These are phyloP conservation scores for Gaeumannomyces sp. DNA, from an alignment of 2,329 filamentous ascomycete species.

Conservation along the genomic window DNA sequence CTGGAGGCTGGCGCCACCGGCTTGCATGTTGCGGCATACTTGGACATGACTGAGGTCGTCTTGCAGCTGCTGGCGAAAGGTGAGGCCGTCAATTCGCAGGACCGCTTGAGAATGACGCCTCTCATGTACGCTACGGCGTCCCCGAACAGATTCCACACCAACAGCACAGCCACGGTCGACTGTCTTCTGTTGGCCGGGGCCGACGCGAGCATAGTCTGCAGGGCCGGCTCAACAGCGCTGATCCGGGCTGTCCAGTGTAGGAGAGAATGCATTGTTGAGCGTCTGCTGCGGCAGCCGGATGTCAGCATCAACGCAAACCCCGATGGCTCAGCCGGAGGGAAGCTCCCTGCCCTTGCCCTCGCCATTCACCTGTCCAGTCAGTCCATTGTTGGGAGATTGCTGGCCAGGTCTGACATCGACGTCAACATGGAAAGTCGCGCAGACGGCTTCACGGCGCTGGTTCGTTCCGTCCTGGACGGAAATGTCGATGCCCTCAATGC, in stretches of 20 bases:
- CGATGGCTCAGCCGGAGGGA: too few relatives aligned
- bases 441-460: neutral
- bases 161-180: neutral
- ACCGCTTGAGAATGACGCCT: neutral
- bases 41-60: neutral
- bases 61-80: neutral
- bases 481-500: neutral
- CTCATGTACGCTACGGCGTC: neutral
- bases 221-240: neutral
- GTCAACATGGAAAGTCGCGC: neutral
- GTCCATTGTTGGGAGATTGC: neutral
- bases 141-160: neutral
- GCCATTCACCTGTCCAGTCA: neutral
- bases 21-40: neutral
- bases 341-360: neutral
- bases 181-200: conserved; percentile 4
- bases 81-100: neutral
- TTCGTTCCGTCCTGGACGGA: neutral
- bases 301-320: conserved; percentile 3
- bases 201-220: neutral
- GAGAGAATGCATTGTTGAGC: neutral
- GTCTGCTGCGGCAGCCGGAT: neutral
- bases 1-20: neutral
- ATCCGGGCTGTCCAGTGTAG: neutral
- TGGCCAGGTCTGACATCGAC: neutral